Conservation (phyloP, 2,329 filamentous ascomycete genomes). For the Dactylonectria macrodidyma region DNA sequence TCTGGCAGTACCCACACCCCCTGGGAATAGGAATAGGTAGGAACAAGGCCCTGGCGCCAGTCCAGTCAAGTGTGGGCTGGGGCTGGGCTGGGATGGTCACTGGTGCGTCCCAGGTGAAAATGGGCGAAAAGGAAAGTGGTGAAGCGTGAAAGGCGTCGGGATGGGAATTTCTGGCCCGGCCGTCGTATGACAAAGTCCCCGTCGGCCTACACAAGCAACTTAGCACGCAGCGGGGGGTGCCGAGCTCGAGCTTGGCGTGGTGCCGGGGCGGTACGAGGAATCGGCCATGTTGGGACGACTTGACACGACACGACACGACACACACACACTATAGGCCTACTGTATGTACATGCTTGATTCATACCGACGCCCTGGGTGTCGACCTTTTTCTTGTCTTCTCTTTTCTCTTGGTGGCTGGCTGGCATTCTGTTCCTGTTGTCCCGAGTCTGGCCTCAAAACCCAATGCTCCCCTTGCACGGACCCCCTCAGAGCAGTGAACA, state of each 20-base stretch:
- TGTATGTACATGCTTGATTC: too few species aligned
- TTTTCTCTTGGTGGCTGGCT: too few species aligned
- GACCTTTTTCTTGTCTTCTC: too few species aligned
- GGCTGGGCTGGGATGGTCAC: background rate
- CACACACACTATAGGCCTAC: background rate
- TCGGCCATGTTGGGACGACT: constrained; percentile 24
- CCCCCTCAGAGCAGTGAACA: too few species aligned
- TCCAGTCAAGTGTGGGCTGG: too few species aligned
- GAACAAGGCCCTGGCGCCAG: too few species aligned
- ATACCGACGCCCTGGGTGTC: background rate
- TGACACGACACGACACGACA: background rate
- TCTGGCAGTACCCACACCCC: too few species aligned
- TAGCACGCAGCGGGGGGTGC: constrained; percentile 42
- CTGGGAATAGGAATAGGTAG: too few species aligned
- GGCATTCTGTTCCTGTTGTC: too few species aligned
- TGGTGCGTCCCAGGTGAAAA: constrained; percentile 35
- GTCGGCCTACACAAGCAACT: constrained; percentile 27
- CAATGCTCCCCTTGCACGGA: too few species aligned
- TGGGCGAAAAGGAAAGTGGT: constrained; percentile 41
- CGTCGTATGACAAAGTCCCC: constrained; percentile 47
- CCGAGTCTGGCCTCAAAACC: too few species aligned
- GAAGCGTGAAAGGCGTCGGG: too few species aligned
- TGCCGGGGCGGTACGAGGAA: constrained; percentile 34
- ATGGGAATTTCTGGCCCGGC: constrained; percentile 34
- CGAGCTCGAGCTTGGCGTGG: constrained; percentile 47